A percentile compares a stretch with the other conserved stretches of the same genome.
phyloP scores from a whole-genome alignment of 1,284 basidiomycete genomes.

The Austroboletus niveus region DNA sequence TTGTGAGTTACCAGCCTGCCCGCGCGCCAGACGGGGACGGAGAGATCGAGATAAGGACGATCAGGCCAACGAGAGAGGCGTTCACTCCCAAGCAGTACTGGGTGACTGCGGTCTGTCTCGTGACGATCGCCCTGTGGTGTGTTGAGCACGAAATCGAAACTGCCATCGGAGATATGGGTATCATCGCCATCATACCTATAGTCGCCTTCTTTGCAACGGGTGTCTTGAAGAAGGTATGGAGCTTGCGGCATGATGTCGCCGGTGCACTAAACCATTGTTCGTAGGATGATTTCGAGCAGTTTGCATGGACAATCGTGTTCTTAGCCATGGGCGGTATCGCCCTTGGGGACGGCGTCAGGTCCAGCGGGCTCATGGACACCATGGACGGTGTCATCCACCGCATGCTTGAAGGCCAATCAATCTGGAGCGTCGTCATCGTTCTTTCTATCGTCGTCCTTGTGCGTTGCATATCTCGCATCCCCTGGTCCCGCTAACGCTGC shows the following conservation, averaged over 20 bases:
- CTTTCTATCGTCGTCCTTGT: slow-evolving; percentile 87
- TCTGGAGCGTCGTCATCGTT: slow-evolving; percentile 84
- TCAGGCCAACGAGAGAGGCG: slow-evolving; percentile 75
- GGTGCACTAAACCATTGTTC: neutral
- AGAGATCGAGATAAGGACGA: slow-evolving; percentile 79
- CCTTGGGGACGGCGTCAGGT: slow-evolving; percentile 90
- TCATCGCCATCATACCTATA: slow-evolving; percentile 93
- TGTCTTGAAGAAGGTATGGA: slow-evolving; percentile 83
- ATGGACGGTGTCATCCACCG: slow-evolving; percentile 71
- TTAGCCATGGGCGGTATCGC: slow-evolving; percentile 99
- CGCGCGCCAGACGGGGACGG: slow-evolving; percentile 72
- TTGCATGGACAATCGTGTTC: slow-evolving; percentile 92
- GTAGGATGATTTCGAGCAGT: slow-evolving; percentile 93
- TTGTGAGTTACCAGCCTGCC: slow-evolving; percentile 78
- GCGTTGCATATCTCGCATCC: slow-evolving; percentile 32
- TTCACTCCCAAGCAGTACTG: slow-evolving; percentile 90
- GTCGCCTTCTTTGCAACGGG: slow-evolving; percentile 95
- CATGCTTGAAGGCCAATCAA: slow-evolving; percentile 66
- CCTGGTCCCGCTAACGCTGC: slow-evolving; percentile 8
- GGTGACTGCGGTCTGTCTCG: slow-evolving; percentile 82
- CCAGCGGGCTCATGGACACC: slow-evolving; percentile 83
- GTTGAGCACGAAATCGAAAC: slow-evolving; percentile 80
- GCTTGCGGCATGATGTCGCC: neutral
- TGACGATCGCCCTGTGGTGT: slow-evolving; percentile 92
- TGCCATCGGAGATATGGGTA: slow-evolving; percentile 92